Evolutionary conservation across 495 filamentous ascomycete species (phyloP), one percentile per base, ranked within the genome.

Genomic region (Entonaema liquescens): DNA sequence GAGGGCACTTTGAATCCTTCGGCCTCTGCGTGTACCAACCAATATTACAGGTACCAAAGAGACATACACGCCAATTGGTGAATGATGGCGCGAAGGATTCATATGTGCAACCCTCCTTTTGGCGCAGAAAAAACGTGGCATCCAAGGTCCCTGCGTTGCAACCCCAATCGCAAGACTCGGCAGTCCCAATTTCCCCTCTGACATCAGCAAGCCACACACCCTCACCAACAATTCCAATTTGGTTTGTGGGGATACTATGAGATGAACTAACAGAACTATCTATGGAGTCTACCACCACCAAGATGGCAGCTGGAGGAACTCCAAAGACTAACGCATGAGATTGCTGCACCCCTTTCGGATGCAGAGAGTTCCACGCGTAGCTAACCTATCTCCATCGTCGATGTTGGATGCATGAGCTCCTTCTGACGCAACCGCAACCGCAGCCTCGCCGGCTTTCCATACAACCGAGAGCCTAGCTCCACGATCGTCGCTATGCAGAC

Each of bases 101-200:
- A 19, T 59, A 36, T 59, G 65, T 73, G 61, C 65, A 58, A 73
- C 70, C 70, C 70, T 73, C 70, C 65, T 21, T 60, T 55, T 52
- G 40, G 42, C 31, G 19, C 28, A 56, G 29, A 63, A 60, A 72
- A 73, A 73, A 73, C 70, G 70, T 73, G 70, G 70, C 70, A 65
- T 68, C 70, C 70, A 65, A 40, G 65, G 66, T 62, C 31, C 70
- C 70, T 73, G 65, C 68, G 61, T 69, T 69, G 62, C 49, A 66
- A 73, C 70, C 64, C 65, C 59, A 60, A 21, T 68, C 55, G 67
- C 59, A 72, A 57, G 31, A 19, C 42, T 62, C 70, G 70, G 70
- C 58, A 73, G 65, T 73, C 70, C 70, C 61, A 59, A 69, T 57
- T 65, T 64, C 62, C 65, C 62, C 65, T 69, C 65, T 73, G 55